Conservation (phyloP, 345 rosid genomes). For the Geranium rotundifolium region DNA sequence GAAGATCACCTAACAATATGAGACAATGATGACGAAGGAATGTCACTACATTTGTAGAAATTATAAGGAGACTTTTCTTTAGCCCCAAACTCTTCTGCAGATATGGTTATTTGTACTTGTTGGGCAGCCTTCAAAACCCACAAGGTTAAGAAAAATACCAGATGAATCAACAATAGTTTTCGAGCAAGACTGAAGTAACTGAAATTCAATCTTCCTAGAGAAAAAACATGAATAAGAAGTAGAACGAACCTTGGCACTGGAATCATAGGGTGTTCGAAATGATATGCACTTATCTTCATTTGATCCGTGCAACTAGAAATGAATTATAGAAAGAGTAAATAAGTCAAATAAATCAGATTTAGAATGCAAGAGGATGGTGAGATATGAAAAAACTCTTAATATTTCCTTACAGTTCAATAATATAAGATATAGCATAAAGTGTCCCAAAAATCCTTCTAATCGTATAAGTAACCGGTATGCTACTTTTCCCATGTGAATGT, state of each 20-base stretch:
- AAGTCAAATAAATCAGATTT: constrained; percentile 7
- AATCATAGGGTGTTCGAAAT: constrained; percentile 51
- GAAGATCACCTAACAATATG: constrained; percentile 64
- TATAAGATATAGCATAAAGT: too few species aligned
- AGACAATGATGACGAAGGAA: constrained; percentile 60
- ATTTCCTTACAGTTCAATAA: too few species aligned
- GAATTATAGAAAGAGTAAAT: constrained; percentile 11
- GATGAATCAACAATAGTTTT: constrained; percentile 6
- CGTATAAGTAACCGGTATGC: too few species aligned
- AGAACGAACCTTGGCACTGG: constrained; percentile 48
- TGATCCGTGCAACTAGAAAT: constrained; percentile 52
- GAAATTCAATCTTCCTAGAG: not conserved
- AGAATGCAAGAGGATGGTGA: not conserved
- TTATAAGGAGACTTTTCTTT: constrained; percentile 77
- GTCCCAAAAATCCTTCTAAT: too few species aligned
- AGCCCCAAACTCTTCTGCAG: constrained; percentile 83
- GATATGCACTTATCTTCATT: constrained; percentile 59
- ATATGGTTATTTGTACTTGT: constrained; percentile 51
- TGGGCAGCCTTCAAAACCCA: constrained; percentile 40
- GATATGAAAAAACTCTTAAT: too few species aligned
- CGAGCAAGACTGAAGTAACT: constrained; percentile 1
- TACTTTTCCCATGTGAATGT: too few species aligned
- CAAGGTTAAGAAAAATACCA: constrained; percentile 3
- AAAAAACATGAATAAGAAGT: constrained; percentile 9
- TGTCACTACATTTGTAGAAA: constrained; percentile 49